Evolutionary conservation across 768 basidiomycete species (phyloP), one percentile per base, ranked within the genome.

Genomic region (Naematelia aurantialba): DNA sequence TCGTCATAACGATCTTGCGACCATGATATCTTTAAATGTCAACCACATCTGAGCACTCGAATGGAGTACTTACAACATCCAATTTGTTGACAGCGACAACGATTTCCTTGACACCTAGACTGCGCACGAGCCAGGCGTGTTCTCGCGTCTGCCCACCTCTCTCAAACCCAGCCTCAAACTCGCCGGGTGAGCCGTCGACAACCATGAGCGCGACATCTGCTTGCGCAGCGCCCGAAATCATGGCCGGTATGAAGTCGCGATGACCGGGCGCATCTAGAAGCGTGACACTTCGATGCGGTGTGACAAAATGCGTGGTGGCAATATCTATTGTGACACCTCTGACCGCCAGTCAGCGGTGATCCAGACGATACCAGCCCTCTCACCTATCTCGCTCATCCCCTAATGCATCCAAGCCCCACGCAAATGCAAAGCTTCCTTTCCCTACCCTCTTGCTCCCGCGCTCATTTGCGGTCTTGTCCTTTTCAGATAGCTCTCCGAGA

Each of bases 281-380:
- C 1, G 91, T 96, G 65, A 98, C 85, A 62, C 85, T 83, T 51
- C 88, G 83, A 63, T 87, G 82, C 0, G 84, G 79, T 0, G 92
- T 97, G 4, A 82, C 75, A 59, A 91, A 80, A 45, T 85, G 84
- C 69, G 92, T 88, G 53, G 87, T 81, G 1, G 92, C 93, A 56
- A 99, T 88, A 71, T 98, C 96, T 87, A 98, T 98, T 0, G 96
- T 99, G 45, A 99, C 89, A 31, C 96, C 96, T 73, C 94, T 98
- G 29, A 46, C 0, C 11, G 11, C 0, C 39, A 19, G 51, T 61
- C 14, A 58, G 45, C 31, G 29, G 26, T 31, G 45, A 44, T 2
- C 26, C 12, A 3, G 21, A 12, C 51, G 11, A 51, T 10, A 3
- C 34, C 14, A 2, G 12, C 44, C 10, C 10, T 69, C 81, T 63